Evolutionary conservation across 2,329 filamentous ascomycete species (phyloP).

Genomic region (Pseudofabraea citricarpa): DNA sequence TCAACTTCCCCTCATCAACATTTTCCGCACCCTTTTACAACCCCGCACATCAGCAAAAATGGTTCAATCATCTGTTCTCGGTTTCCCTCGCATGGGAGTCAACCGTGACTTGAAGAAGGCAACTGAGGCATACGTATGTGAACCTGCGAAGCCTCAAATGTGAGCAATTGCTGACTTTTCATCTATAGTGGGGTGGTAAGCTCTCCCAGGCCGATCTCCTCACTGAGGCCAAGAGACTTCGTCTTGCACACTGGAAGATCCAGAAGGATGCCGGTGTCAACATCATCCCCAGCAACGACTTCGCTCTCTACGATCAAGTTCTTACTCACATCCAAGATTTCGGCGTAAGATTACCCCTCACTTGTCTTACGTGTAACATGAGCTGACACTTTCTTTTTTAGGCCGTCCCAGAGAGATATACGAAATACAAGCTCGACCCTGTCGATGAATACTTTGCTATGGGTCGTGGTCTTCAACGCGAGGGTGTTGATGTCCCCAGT

Average conservation of each 20-base stretch:
- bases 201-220: constrained; percentile 87
- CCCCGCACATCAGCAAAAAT: constrained; percentile 35
- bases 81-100: constrained; percentile 98
- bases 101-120: constrained; percentile 99
- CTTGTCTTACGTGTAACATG: constrained; percentile 1
- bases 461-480: constrained; percentile 97
- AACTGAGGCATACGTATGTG: constrained; percentile 75
- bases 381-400: constrained; percentile 31
- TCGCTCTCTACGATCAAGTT: constrained; percentile 97
- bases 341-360: constrained; percentile 55
- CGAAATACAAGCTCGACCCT: constrained; percentile 77
- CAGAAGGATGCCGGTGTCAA: constrained; percentile 98
- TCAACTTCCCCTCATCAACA: not conserved
- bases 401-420: constrained; percentile 91
- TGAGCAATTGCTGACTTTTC: constrained; percentile 32
- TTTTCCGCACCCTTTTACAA: constrained; percentile 2
- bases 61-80: constrained; percentile 73
- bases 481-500: constrained; percentile 84
- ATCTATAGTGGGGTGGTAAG: constrained; percentile 76
- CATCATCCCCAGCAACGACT: constrained; percentile 98
- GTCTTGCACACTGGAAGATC: constrained; percentile 98
- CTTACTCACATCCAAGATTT: constrained; percentile 98
- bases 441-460: constrained; percentile 99
- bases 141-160: constrained; percentile 4
- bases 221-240: constrained; percentile 92